Percentiles rank a stretch among this genome's conserved stretches.
Evolutionary conservation across 306 rosid species (phyloP).

Genomic region (Ormosia semicastrata): DNA sequence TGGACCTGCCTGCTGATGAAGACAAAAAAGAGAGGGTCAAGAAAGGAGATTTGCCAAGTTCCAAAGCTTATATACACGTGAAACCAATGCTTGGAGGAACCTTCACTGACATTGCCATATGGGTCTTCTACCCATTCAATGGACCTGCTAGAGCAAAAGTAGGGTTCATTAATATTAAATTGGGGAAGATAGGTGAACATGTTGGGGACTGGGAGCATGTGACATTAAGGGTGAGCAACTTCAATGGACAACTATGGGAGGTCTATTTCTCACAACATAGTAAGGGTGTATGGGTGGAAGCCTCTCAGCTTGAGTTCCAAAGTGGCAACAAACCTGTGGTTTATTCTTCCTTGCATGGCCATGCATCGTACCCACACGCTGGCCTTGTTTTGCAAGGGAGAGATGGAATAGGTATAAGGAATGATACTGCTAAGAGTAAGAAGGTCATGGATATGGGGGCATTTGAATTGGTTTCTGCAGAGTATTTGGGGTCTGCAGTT

Average conservation of each 20-base stretch:
- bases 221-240: constrained; percentile 78
- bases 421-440: constrained; percentile 51
- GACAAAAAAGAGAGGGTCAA: constrained; percentile 51
- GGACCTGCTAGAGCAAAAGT: constrained; percentile 73
- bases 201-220: constrained; percentile 89
- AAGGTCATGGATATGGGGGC: constrained; percentile 36
- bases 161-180: constrained; percentile 25
- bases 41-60: constrained; percentile 48
- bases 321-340: constrained; percentile 43
- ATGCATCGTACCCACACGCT: constrained; percentile 59
- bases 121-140: constrained; percentile 84
- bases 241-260: constrained; percentile 52
- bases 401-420: constrained; percentile 50
- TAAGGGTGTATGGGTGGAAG: constrained; percentile 63
- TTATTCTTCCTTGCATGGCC: constrained; percentile 67
- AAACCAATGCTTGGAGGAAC: constrained; percentile 80
- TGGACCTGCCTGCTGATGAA: constrained; percentile 57
- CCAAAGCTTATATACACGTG: constrained; percentile 50
- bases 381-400: constrained; percentile 53
- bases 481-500: constrained; percentile 42
- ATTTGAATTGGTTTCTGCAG: constrained; percentile 49
- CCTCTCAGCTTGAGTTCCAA: constrained; percentile 54
- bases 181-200: constrained; percentile 73
- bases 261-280: constrained; percentile 67
- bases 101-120: constrained; percentile 67